Conservation (phyloP, 148 eudicot genomes). For the Pharnaceum exiguum region DNA sequence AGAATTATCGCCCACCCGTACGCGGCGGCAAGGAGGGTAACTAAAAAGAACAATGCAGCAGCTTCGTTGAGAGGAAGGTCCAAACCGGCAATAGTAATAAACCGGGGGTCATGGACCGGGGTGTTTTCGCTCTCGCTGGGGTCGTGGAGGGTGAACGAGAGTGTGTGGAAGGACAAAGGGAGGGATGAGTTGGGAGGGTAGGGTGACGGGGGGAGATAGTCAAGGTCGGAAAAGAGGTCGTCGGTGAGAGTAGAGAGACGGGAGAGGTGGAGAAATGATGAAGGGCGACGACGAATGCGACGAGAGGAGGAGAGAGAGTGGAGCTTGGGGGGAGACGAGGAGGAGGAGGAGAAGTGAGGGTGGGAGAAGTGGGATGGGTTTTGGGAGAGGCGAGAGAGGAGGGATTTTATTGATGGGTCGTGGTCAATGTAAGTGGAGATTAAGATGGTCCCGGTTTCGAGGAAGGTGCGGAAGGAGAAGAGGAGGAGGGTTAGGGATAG, state of each 20-base stretch:
- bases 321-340: conserved; percentile 8
- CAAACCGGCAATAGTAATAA: conserved; percentile 52
- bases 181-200: conserved; percentile 10
- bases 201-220: conserved; percentile 39
- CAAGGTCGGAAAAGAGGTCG: conserved; percentile 77
- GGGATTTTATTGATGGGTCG: conserved; percentile 62
- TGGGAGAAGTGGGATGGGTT: not conserved
- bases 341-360: conserved; percentile 10
- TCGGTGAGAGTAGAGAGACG: conserved; percentile 84
- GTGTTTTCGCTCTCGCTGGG: conserved; percentile 24
- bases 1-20: conserved; percentile 74
- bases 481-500: conserved; percentile 54
- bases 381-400: conserved; percentile 55
- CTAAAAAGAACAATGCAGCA: conserved; percentile 52
- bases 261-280: conserved; percentile 74
- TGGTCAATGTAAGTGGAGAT: conserved; percentile 56
- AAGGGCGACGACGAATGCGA: conserved; percentile 54
- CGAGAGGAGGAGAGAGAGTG: conserved; percentile 12
- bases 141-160: too few species aligned
- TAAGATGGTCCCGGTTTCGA: conserved; percentile 53
- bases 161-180: conserved; percentile 30
- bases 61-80: conserved; percentile 58
- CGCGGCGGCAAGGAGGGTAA: conserved; percentile 53
- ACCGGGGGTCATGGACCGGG: conserved; percentile 39
- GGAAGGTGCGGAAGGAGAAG: conserved; percentile 67